Evolutionary conservation across 306 rosid species (phyloP).

Genomic region (Acacia acuminata): DNA sequence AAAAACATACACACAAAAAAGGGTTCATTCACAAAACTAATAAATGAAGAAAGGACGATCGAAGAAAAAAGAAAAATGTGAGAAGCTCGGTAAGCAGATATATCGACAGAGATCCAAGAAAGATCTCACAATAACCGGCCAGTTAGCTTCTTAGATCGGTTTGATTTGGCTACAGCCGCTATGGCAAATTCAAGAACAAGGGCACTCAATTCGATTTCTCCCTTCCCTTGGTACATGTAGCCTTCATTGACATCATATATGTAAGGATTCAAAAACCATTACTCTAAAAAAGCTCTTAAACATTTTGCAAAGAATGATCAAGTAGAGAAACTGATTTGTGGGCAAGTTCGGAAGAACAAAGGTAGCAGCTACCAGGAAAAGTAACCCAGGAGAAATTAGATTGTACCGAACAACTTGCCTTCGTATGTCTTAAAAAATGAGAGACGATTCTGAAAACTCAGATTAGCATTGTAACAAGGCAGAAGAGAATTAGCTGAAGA

Average conservation of each 20-base stretch:
- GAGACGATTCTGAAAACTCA: too few species aligned
- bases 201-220: slow-evolving; percentile 34
- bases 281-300: not conserved
- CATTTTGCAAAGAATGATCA: not conserved
- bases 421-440: too few species aligned
- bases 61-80: slow-evolving; percentile 30
- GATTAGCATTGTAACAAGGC: too few species aligned
- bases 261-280: not conserved
- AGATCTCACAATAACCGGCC: slow-evolving; percentile 76
- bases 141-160: slow-evolving; percentile 51
- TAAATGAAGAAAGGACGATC: too few species aligned
- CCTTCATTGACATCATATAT: not conserved
- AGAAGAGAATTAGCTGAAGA: too few species aligned
- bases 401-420: not conserved
- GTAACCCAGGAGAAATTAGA: not conserved
- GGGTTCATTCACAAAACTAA: not conserved
- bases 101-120: slow-evolving; percentile 51
- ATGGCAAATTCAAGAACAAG: slow-evolving; percentile 82
- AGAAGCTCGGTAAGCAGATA: slow-evolving; percentile 98
- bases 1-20: not conserved
- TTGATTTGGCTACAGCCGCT: slow-evolving; percentile 81
- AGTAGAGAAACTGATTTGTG: not conserved
- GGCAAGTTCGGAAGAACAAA: not conserved
- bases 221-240: slow-evolving; percentile 92
- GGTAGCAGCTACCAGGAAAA: not conserved